phyloP scores from a whole-genome alignment of 805 yeast species.

The Yueomyces sp. region DNA sequence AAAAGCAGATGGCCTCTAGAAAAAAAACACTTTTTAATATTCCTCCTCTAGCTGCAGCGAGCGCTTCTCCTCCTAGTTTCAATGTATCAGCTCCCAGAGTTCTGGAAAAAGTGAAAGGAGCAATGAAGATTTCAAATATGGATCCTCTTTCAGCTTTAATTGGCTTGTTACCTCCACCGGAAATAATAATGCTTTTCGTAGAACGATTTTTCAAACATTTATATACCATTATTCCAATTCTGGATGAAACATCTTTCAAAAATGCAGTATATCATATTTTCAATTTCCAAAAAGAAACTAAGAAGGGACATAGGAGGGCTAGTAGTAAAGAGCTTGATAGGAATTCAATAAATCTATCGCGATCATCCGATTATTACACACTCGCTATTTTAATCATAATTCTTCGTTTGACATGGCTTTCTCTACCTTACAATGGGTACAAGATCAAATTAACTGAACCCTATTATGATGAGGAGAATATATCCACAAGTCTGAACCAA shows the following conservation, averaged over 20 bases:
- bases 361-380: constrained; percentile 27
- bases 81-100: not conserved
- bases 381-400: constrained; percentile 40
- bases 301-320: not conserved
- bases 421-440: constrained; percentile 33
- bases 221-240: constrained; percentile 52
- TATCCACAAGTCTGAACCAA: not conserved
- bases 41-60: not conserved
- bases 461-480: not conserved
- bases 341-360: constrained; percentile 13
- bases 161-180: constrained; percentile 38
- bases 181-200: constrained; percentile 40
- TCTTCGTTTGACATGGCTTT: constrained; percentile 43
- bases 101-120: not conserved
- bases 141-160: constrained; percentile 19
- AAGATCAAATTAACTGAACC: constrained; percentile 13
- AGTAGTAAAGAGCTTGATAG: constrained; percentile 6
- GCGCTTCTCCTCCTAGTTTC: not conserved
- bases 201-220: constrained; percentile 45
- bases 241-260: constrained; percentile 36
- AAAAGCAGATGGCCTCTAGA: not conserved
- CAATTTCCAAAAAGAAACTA: not conserved
- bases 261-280: not conserved
- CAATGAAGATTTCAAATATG: not conserved
- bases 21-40: not conserved